Evolutionary conservation across 495 filamentous ascomycete genomes (phyloP), one percentile per base, ranked within the genome.

Genomic region (Penicillium cinerascens): DNA sequence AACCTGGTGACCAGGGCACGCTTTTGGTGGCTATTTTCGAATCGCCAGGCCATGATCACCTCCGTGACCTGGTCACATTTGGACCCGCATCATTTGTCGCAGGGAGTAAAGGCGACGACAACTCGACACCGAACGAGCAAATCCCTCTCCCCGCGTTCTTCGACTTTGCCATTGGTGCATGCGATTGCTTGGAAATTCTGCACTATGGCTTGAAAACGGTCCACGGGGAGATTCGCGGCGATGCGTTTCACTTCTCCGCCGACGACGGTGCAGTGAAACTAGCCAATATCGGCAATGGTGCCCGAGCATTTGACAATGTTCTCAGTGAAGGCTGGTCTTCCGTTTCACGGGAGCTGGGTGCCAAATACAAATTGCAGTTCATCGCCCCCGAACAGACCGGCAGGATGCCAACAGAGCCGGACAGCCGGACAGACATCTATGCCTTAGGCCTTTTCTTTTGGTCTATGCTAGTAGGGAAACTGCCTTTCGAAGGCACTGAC

Each of bases 361-460:
- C 88, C 22, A 88, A 87, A 63, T 86, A 88, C 57, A 95, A 93
- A 68, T 73, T 96, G 18, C 82, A 89, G 51, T 95, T 85, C 60
- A 91, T 96, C 64, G 90, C 88, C 39, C 89, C 91, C 0, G 91
- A 96, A 58, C 91, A 95, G 74, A 96, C 91, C 13, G 91, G 91
- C 21, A 83, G 91, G 15, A 86, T 95, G 81, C 87, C 89, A 2
- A 89, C 87, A 16, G 89, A 93, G 60, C 91, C 91, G 1, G 91
- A 96, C 69, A 87, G 82, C 49, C 80, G 91, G 41, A 95, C 91
- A 9, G 91, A 95, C 69, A 91, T 95, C 29, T 96, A 95, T 65
- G 88, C 88, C 2, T 75, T 95, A 2, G 91, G 91, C 11, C 79
- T 95, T 47, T 67, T 95, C 5, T 92, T 95, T 63, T 96, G 88